Conservation (phyloP, 352 stramenopile genomes). For the Pythium vanterpoolii region DNA sequence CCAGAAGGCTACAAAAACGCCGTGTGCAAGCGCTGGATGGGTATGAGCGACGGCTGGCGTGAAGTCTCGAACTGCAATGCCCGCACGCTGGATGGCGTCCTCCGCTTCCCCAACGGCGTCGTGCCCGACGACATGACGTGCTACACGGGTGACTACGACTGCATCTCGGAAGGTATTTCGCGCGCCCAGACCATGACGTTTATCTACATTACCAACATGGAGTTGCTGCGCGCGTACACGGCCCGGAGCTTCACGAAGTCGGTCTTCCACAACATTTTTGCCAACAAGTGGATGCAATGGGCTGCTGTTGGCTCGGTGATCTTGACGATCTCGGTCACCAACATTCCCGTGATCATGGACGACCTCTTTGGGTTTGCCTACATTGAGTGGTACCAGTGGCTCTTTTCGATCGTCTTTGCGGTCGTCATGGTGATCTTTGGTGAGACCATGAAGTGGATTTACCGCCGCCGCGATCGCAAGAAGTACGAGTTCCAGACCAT, state of each 20-base stretch:
- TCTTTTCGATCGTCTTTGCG: constrained; percentile 65
- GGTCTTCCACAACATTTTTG: constrained; percentile 64
- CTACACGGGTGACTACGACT: constrained; percentile 51
- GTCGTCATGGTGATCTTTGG: constrained; percentile 67
- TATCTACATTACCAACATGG: constrained; percentile 76
- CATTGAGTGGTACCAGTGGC: constrained; percentile 74
- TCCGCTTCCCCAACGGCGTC: constrained; percentile 38
- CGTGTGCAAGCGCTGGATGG: constrained; percentile 56
- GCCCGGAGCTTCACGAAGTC: constrained; percentile 77
- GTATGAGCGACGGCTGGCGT: constrained; percentile 39
- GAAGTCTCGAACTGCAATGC: constrained; percentile 50
- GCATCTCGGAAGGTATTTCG: constrained; percentile 56
- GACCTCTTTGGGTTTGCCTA: constrained; percentile 66
- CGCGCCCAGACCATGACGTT: constrained; percentile 74
- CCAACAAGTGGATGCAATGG: constrained; percentile 82
- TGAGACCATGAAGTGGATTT: constrained; percentile 64
- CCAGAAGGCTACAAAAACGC: constrained; percentile 40
- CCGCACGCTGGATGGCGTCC: constrained; percentile 27
- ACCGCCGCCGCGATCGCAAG: constrained; percentile 55
- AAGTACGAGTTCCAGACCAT: constrained; percentile 33
- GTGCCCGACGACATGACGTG: constrained; percentile 45
- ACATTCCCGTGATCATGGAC: constrained; percentile 62
- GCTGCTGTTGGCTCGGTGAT: constrained; percentile 53
- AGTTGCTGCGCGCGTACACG: constrained; percentile 70
- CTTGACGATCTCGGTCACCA: constrained; percentile 64